Conservation (phyloP, 148 eudicot genomes). For the Rhododendron simsii region DNA sequence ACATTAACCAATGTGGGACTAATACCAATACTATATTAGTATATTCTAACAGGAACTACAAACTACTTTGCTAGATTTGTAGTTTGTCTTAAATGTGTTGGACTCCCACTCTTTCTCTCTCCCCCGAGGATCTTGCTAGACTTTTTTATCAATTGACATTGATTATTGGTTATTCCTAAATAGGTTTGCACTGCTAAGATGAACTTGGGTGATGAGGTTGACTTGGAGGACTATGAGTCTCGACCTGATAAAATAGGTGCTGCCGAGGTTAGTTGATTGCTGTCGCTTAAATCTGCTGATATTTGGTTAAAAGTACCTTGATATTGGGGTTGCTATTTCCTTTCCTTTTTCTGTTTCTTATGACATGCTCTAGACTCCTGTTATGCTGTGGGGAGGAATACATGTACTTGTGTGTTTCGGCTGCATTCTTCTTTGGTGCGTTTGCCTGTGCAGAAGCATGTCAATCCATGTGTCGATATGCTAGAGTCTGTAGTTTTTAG, state of each 20-base stretch:
- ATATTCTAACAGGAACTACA: background rate
- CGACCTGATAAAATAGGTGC: constrained; percentile 94
- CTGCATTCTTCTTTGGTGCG: background rate
- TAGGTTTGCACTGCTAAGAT: constrained; percentile 91
- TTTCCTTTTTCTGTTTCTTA: background rate
- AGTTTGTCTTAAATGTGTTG: background rate
- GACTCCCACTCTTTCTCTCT: background rate
- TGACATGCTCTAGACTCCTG: too few species aligned
- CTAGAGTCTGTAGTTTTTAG: background rate
- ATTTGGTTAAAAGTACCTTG: background rate
- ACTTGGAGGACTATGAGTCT: constrained; percentile 85
- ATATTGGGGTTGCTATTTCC: background rate
- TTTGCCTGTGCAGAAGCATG: background rate
- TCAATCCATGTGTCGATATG: background rate
- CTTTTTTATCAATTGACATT: background rate
- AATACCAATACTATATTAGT: too few species aligned
- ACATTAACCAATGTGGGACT: too few species aligned
- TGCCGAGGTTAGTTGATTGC: constrained; percentile 54
- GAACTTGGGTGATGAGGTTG: constrained; percentile 85
- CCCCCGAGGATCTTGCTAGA: background rate
- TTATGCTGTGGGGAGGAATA: background rate
- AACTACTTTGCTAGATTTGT: background rate
- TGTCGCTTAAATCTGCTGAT: background rate
- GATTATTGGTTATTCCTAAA: background rate
- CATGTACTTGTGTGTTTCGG: background rate